These are phyloP conservation scores for Phytophthora pistaciae DNA, from an alignment of 352 stramenopile species.

Conservation along the genomic window DNA sequence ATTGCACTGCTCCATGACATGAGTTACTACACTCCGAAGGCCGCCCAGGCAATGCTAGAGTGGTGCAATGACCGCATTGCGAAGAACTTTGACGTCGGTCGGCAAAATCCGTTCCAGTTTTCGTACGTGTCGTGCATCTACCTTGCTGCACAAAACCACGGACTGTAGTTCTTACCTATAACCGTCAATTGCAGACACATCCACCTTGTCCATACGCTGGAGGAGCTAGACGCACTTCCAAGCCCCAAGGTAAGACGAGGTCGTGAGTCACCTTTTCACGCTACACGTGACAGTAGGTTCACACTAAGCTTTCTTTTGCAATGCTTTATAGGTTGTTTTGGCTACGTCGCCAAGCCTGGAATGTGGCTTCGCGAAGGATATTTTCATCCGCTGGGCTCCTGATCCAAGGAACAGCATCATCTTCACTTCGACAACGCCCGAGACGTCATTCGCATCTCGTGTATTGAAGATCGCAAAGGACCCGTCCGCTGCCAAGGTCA, in stretches of 20 bases:
- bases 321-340: slow-evolving; percentile 70
- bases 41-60: slow-evolving; percentile 90
- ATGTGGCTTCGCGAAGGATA: slow-evolving; percentile 85
- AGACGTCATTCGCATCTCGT: slow-evolving; percentile 74
- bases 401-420: slow-evolving; percentile 87
- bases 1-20: slow-evolving; percentile 90
- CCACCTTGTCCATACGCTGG: slow-evolving; percentile 86
- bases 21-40: slow-evolving; percentile 91
- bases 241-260: slow-evolving; percentile 72
- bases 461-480: slow-evolving; percentile 70
- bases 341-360: slow-evolving; percentile 83
- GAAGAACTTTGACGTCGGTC: slow-evolving; percentile 91
- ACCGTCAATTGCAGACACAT: slow-evolving; percentile 63
- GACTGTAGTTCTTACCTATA: slow-evolving; percentile 6
- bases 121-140: slow-evolving; percentile 49
- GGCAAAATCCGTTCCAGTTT: slow-evolving; percentile 92
- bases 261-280: background rate
- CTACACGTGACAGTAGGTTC: background rate
- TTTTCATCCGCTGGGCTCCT: slow-evolving; percentile 86
- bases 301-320: background rate
- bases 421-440: slow-evolving; percentile 74
- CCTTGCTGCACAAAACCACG: background rate
- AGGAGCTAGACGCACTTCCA: slow-evolving; percentile 87
- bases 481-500: slow-evolving; percentile 51
- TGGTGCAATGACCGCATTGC: slow-evolving; percentile 92